Percentiles rank a stretch among this genome's conserved stretches.
These are phyloP conservation scores for Lecanosticta acicola DNA, from an alignment of 2,329 filamentous ascomycete species.

Conservation along the genomic window DNA sequence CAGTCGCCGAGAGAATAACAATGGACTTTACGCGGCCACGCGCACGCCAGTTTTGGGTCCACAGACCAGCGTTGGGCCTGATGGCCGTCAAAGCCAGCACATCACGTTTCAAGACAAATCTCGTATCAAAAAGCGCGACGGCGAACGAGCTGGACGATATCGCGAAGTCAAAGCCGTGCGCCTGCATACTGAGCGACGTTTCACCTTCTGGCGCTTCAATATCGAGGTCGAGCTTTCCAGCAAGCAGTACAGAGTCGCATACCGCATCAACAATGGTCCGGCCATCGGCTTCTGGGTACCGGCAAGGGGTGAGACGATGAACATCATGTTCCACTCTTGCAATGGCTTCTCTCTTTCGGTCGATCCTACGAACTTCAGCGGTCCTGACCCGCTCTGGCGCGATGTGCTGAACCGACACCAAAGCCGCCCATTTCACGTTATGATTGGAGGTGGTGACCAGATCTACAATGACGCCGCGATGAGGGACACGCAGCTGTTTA, in stretches of 20 bases:
- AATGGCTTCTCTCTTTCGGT: conserved; percentile 87
- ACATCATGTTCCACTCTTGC: conserved; percentile 97
- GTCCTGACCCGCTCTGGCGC: conserved; percentile 93
- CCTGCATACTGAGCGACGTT: conserved; percentile 76
- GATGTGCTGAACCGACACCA: conserved; percentile 93
- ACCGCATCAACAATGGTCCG: conserved; percentile 89
- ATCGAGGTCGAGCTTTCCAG: conserved; percentile 80
- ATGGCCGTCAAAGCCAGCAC: conserved; percentile 24
- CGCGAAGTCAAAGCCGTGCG: conserved; percentile 77
- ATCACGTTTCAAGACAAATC: conserved; percentile 40
- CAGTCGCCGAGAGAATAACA: conserved; percentile 71
- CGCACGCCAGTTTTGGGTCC: conserved; percentile 30
- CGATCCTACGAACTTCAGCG: conserved; percentile 73
- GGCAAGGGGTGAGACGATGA: conserved; percentile 78
- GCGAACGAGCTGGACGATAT: conserved; percentile 74
- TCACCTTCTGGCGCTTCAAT: conserved; percentile 97
- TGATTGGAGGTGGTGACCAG: conserved; percentile 95
- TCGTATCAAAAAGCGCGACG: conserved; percentile 56
- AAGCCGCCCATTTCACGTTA: conserved; percentile 88
- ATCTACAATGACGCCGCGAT: conserved; percentile 89
- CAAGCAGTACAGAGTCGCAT: conserved; percentile 79
- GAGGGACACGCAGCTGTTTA: conserved; percentile 68
- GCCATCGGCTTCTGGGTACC: conserved; percentile 93
- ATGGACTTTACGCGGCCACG: conserved; percentile 68
- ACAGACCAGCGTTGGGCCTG: conserved; percentile 19